These are phyloP conservation scores for Fraxinus dipetala DNA, from an alignment of 305 asterid genomes.

Conservation along the genomic window DNA sequence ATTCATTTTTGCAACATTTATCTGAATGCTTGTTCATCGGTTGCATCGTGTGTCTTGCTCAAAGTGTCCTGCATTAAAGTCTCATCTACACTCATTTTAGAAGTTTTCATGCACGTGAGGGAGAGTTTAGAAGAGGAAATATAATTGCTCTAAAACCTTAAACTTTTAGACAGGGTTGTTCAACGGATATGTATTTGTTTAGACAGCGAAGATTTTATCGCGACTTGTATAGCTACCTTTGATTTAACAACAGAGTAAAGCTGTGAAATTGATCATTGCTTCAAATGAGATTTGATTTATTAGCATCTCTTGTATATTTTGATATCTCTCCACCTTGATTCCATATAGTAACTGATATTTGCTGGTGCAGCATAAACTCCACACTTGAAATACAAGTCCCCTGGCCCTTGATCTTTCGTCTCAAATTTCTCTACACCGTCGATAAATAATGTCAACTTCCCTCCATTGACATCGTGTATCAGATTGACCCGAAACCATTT, in stretches of 20 bases:
- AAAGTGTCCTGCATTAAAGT: not conserved
- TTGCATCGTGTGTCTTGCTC: not conserved
- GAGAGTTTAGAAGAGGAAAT: not conserved
- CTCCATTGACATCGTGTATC: slow-evolving; percentile 34
- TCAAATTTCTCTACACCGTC: slow-evolving; percentile 28
- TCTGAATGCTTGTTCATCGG: not conserved
- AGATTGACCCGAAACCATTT: slow-evolving; percentile 36
- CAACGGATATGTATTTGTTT: not conserved
- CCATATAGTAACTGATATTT: slow-evolving; percentile 31
- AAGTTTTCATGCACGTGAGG: not conserved
- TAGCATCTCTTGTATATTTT: slow-evolving; percentile 24
- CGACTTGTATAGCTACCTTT: not conserved
- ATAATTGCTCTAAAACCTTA: not conserved
- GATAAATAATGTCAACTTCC: slow-evolving; percentile 29
- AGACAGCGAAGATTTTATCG: not conserved
- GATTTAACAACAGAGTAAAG: not conserved
- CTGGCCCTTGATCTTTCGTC: slow-evolving; percentile 34
- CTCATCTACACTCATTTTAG: not conserved
- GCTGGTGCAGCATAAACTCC: slow-evolving; percentile 41
- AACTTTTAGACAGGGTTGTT: not conserved
- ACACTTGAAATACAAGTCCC: slow-evolving; percentile 37
- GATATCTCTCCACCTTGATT: slow-evolving; percentile 39
- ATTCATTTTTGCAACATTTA: not conserved
- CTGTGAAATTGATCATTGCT: not conserved
- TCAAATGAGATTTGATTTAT: not conserved